These are phyloP conservation scores for Clavulina sp. DNA, from an alignment of 768 basidiomycete species.

Conservation along the genomic window DNA sequence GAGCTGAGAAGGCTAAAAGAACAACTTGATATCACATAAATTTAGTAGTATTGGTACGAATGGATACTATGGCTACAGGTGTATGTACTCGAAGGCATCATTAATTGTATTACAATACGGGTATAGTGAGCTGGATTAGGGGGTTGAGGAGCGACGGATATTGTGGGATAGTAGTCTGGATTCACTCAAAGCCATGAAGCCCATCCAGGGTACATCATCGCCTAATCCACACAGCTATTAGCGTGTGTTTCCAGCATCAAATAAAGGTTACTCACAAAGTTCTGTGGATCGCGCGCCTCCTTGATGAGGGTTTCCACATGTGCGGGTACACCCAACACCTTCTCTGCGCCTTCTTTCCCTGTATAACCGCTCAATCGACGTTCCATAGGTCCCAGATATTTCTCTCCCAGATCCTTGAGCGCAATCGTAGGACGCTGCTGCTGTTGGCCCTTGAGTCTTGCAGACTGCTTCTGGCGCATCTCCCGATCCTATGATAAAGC, in stretches of 20 bases:
- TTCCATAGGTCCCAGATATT: constrained; percentile 63
- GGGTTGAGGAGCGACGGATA: too few species aligned
- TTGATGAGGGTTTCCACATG: constrained; percentile 84
- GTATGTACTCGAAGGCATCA: too few species aligned
- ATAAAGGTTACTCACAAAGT: constrained; percentile 40
- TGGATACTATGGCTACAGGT: too few species aligned
- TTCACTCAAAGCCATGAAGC: constrained; percentile 65
- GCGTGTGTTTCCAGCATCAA: background rate
- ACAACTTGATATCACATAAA: constrained; percentile 15
- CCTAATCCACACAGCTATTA: constrained; percentile 26
- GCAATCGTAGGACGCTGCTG: constrained; percentile 19
- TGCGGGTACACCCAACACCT: constrained; percentile 57
- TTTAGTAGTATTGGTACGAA: constrained; percentile 1
- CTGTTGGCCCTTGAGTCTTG: too few species aligned
- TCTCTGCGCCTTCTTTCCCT: constrained; percentile 20
- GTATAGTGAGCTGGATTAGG: too few species aligned
- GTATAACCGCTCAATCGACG: constrained; percentile 44
- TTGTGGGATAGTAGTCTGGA: too few species aligned
- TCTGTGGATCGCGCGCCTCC: constrained; percentile 57
- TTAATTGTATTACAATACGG: too few species aligned
- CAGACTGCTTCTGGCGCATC: too few species aligned
- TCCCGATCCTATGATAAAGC: constrained; percentile 1
- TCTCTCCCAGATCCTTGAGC: constrained; percentile 49
- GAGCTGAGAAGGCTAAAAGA: constrained; percentile 58
- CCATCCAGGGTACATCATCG: constrained; percentile 83